phyloP scores from a whole-genome alignment of 768 basidiomycete species.

The Russula abietina region DNA sequence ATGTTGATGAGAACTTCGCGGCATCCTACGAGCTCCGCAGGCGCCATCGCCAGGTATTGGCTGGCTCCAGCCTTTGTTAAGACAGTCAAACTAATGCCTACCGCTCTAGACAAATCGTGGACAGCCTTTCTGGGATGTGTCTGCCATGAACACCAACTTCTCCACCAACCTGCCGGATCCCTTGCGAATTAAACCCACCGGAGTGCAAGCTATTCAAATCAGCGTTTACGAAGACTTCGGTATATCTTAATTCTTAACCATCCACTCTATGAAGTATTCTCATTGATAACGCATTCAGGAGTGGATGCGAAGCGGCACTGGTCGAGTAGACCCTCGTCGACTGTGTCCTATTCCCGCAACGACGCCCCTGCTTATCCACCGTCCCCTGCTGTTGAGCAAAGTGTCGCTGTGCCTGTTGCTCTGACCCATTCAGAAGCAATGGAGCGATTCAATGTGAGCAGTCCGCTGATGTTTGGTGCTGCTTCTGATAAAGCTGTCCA shows the following conservation, averaged over 20 bases:
- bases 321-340: slow-evolving; percentile 64
- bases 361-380: slow-evolving; percentile 47
- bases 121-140: slow-evolving; percentile 87
- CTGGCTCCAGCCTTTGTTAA: neutral
- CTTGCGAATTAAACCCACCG: slow-evolving; percentile 75
- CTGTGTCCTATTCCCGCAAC: slow-evolving; percentile 54
- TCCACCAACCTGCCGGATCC: slow-evolving; percentile 77
- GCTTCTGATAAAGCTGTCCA: slow-evolving; percentile 26
- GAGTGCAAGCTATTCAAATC: slow-evolving; percentile 75
- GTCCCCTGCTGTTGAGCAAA: slow-evolving; percentile 58
- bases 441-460: slow-evolving; percentile 76
- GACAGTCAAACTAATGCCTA: neutral
- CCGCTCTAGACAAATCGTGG: slow-evolving; percentile 48
- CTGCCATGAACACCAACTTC: slow-evolving; percentile 64
- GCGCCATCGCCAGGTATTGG: slow-evolving; percentile 75
- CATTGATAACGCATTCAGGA: slow-evolving; percentile 30
- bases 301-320: slow-evolving; percentile 52
- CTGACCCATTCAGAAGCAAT: slow-evolving; percentile 76
- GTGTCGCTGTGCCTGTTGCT: slow-evolving; percentile 36
- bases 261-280: neutral
- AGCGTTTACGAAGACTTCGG: slow-evolving; percentile 96
- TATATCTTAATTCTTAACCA: slow-evolving; percentile 24
- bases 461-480: neutral
- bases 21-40: slow-evolving; percentile 77
- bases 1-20: slow-evolving; percentile 87